Conservation (phyloP, 805 yeast genomes). For the Groenewaldozyma salmanticensis region DNA sequence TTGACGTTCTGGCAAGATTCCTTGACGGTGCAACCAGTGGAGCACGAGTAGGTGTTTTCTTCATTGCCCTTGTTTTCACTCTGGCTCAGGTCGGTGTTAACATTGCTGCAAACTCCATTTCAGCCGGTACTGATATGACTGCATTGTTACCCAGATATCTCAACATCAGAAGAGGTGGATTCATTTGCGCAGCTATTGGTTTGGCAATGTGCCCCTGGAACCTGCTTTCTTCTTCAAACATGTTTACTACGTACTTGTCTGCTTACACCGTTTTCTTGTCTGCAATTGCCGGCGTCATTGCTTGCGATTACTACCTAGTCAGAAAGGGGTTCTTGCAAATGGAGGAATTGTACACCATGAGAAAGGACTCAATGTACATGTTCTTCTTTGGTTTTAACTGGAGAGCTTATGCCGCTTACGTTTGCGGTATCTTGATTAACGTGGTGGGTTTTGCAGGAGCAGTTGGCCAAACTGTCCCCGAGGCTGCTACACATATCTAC, state of each 20-base stretch:
- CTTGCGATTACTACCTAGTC: constrained; percentile 57
- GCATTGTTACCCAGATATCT: constrained; percentile 38
- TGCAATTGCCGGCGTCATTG: constrained; percentile 65
- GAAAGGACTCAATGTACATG: constrained; percentile 41
- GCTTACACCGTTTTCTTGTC: constrained; percentile 79
- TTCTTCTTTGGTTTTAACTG: constrained; percentile 67
- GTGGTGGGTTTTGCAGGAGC: constrained; percentile 82
- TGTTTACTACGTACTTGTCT: constrained; percentile 68
- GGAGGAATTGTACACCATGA: constrained; percentile 51
- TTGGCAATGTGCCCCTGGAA: constrained; percentile 78
- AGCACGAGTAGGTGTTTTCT: constrained; percentile 70
- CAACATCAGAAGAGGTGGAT: constrained; percentile 70
- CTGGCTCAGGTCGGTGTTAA: constrained; percentile 74
- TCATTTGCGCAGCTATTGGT: constrained; percentile 63
- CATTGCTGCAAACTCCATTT: constrained; percentile 43
- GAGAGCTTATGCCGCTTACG: constrained; percentile 75
- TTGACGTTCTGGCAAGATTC: constrained; percentile 61
- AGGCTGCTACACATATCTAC: constrained; percentile 68
- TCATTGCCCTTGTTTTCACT: constrained; percentile 60
- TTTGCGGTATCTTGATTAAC: constrained; percentile 73
- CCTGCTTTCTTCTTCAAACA: constrained; percentile 55
- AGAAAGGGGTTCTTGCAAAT: constrained; percentile 63
- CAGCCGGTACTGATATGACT: constrained; percentile 45
- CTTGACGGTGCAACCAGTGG: constrained; percentile 38
- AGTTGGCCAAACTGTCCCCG: constrained; percentile 65